These are phyloP conservation scores for Hypoxylon sp. DNA, from an alignment of 2,329 filamentous ascomycete species.

Conservation along the genomic window DNA sequence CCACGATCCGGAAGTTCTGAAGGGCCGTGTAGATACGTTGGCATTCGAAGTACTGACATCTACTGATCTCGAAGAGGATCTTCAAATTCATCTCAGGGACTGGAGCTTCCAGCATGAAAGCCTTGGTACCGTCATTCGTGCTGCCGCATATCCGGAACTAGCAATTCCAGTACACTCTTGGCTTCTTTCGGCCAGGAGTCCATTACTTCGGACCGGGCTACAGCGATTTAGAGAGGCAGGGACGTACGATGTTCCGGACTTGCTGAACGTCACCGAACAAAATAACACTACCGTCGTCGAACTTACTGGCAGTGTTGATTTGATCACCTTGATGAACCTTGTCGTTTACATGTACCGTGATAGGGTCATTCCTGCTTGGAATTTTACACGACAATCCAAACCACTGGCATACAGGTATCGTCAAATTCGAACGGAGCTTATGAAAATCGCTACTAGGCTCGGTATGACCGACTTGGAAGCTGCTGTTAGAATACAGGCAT, in stretches of 20 bases:
- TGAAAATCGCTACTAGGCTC: conserved; percentile 79
- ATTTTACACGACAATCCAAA: conserved; percentile 73
- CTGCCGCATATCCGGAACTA: conserved; percentile 71
- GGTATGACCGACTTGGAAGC: conserved; percentile 77
- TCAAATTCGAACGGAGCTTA: conserved; percentile 83
- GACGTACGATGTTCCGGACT: conserved; percentile 65
- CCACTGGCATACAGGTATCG: conserved; percentile 77
- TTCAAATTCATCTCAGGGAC: conserved; percentile 59
- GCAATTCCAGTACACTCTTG: conserved; percentile 85
- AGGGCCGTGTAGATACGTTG: conserved; percentile 61
- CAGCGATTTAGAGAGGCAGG: conserved; percentile 64
- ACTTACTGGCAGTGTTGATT: conserved; percentile 74
- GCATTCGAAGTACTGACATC: conserved; percentile 66
- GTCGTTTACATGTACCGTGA: conserved; percentile 85
- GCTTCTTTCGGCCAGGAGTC: conserved; percentile 78
- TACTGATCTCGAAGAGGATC: conserved; percentile 71
- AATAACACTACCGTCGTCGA: conserved; percentile 65
- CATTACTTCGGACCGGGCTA: conserved; percentile 70
- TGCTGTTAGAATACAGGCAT: conserved; percentile 77
- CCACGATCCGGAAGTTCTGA: conserved; percentile 55
- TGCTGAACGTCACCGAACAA: conserved; percentile 64
- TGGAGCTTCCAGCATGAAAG: conserved; percentile 52
- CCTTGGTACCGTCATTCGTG: conserved; percentile 57
- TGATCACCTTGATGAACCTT: conserved; percentile 81
- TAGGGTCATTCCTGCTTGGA: conserved; percentile 84